Percentiles rank a stretch among this genome's conserved stretches.
Conservation (phyloP, 345 rosid genomes). For the Streptanthus diversifolius region DNA sequence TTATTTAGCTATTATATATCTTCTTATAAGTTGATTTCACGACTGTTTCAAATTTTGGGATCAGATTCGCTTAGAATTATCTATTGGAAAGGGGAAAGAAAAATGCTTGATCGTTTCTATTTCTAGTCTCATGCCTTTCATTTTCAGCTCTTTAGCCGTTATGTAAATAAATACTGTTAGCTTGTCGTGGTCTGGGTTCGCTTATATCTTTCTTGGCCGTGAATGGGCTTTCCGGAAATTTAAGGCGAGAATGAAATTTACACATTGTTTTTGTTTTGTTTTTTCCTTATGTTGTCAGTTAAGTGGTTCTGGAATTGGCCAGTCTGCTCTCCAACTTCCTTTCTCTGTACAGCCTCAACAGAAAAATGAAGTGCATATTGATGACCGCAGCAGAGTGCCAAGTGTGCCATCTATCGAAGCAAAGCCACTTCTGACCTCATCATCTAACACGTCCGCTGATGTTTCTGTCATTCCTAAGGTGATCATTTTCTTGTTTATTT, state of each 20-base stretch:
- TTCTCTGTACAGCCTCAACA: slow-evolving; percentile 52
- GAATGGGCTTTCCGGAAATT: background rate
- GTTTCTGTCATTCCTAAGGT: slow-evolving; percentile 61
- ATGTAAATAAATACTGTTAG: slow-evolving; percentile 12
- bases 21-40: background rate
- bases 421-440: slow-evolving; percentile 45
- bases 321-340: slow-evolving; percentile 49
- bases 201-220: background rate
- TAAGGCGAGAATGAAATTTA: background rate
- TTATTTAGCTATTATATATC: background rate
- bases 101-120: background rate
- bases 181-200: background rate
- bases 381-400: slow-evolving; percentile 52
- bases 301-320: slow-evolving; percentile 38
- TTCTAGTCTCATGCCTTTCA: slow-evolving; percentile 6
- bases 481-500: background rate
- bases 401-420: slow-evolving; percentile 19
- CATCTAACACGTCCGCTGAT: slow-evolving; percentile 44
- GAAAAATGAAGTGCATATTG: slow-evolving; percentile 52
- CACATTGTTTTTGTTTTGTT: slow-evolving; percentile 1
- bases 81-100: background rate
- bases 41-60: background rate
- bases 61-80: background rate
- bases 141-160: background rate
- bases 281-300: slow-evolving; percentile 38